Evolutionary conservation across 163 green algal species (phyloP).

Genomic region (Chloromonas sp.): DNA sequence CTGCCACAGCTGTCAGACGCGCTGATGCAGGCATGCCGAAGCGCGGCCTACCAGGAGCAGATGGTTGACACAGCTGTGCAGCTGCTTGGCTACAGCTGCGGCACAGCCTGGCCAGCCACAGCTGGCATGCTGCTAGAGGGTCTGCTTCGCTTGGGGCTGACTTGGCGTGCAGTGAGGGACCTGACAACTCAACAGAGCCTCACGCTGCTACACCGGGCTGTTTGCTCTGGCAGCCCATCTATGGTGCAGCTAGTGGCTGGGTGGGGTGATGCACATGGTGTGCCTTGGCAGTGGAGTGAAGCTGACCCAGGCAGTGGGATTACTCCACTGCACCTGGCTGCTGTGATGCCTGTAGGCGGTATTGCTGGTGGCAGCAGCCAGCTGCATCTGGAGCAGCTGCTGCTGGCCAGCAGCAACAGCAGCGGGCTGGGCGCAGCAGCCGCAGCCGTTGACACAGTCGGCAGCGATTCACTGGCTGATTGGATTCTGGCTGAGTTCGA

Average conservation of each 20-base stretch:
- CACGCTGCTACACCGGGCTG: conserved; percentile 2
- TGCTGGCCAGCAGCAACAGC: neutral
- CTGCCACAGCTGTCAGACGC: neutral
- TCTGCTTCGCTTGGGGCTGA: neutral
- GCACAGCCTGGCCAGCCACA: neutral
- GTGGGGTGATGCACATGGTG: neutral
- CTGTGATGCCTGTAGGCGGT: too few relatives aligned
- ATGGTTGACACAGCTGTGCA: neutral
- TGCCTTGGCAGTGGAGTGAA: too few relatives aligned
- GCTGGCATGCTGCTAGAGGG: neutral
- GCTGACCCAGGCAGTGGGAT: too few relatives aligned
- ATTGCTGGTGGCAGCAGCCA: neutral
- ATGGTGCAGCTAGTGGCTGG: conserved; percentile 6
- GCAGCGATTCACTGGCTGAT: neutral
- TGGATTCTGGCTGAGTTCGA: neutral
- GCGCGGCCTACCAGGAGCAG: neutral
- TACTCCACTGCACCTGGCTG: too few relatives aligned
- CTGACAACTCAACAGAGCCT: neutral
- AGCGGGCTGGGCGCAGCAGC: neutral
- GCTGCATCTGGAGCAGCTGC: neutral
- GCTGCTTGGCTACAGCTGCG: conserved; percentile 6
- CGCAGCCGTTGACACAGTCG: neutral
- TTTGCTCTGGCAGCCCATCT: neutral
- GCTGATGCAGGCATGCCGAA: neutral
- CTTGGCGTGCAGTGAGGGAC: neutral